These are phyloP conservation scores for Physcomitrium patens DNA, from an alignment of 225 moss, liverwort and hornwort genomes.

Conservation along the genomic window DNA sequence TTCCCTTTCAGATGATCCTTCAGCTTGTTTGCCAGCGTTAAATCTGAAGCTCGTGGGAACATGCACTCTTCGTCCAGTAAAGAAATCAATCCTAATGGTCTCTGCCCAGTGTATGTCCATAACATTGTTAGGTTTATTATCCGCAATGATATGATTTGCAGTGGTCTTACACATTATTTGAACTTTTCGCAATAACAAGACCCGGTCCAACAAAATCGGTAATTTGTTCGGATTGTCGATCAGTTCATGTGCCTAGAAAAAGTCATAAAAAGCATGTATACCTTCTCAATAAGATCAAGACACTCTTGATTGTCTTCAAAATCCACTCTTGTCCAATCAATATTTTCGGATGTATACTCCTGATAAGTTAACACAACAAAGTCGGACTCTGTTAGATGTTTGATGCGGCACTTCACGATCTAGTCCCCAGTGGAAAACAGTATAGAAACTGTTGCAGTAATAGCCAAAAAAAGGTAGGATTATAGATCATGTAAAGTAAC, in stretches of 20 bases:
- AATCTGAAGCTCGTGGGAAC: constrained; percentile 89
- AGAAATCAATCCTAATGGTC: constrained; percentile 93
- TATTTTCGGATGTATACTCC: constrained; percentile 82
- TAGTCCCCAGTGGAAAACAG: neutral
- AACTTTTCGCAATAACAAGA: too few relatives aligned
- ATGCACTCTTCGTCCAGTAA: constrained; percentile 99
- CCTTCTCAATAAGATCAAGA: constrained; percentile 90
- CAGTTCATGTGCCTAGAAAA: neutral
- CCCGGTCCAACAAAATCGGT: too few relatives aligned
- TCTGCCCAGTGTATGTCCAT: constrained; percentile 52
- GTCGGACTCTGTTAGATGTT: neutral
- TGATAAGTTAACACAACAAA: constrained; percentile 30
- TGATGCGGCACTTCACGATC: neutral
- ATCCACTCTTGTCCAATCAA: constrained; percentile 92
- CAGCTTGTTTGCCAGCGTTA: constrained; percentile 85
- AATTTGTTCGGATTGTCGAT: too few relatives aligned
- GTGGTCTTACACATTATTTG: too few relatives aligned
- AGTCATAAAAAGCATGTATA: constrained; percentile 21
- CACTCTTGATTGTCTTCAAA: constrained; percentile 96
- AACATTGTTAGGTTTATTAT: constrained; percentile 16
- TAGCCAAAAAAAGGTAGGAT: neutral
- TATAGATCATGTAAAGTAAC: neutral
- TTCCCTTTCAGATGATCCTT: constrained; percentile 96
- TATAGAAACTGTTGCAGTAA: neutral
- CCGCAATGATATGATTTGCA: too few relatives aligned